Evolutionary conservation across 441 rosid species (phyloP).

Genomic region (Viola pubescens): DNA sequence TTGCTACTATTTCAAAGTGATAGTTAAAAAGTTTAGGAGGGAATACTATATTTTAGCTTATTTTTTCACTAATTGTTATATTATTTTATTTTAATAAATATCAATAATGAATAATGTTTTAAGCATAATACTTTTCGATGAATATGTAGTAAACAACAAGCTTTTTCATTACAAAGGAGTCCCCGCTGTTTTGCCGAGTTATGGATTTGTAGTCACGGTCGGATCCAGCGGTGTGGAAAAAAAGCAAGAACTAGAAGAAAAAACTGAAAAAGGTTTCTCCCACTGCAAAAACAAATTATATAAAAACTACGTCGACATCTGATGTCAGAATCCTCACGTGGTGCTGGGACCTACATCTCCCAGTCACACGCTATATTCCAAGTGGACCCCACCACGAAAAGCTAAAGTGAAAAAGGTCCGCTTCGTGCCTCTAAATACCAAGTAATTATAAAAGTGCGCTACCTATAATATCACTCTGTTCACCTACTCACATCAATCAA

Average conservation of each 20-base stretch:
- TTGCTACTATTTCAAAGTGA: too few species aligned
- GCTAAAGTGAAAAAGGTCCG: conserved; percentile 3
- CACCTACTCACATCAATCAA: not conserved
- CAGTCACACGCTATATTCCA: conserved; percentile 5
- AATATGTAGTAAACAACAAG: too few species aligned
- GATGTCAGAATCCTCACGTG: conserved; percentile 14
- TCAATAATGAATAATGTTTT: too few species aligned
- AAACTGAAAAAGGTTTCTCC: not conserved
- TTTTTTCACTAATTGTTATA: too few species aligned
- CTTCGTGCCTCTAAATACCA: not conserved
- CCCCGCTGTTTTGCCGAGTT: not conserved
- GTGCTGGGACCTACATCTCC: conserved; percentile 12
- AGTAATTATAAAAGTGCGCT: not conserved
- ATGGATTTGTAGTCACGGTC: not conserved
- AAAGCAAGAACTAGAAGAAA: not conserved
- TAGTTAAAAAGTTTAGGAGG: too few species aligned
- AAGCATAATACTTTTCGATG: too few species aligned
- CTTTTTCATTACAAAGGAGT: not conserved
- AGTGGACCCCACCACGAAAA: conserved; percentile 15
- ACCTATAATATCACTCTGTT: not conserved
- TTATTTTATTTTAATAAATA: too few species aligned
- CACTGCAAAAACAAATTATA: not conserved
- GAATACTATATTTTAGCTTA: too few species aligned
- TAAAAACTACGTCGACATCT: conserved; percentile 16
- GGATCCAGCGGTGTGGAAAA: not conserved